Evolutionary conservation across 2,329 filamentous ascomycete genomes (phyloP), one percentile per base, ranked within the genome.

Genomic region (Elsinoe ampelina): DNA sequence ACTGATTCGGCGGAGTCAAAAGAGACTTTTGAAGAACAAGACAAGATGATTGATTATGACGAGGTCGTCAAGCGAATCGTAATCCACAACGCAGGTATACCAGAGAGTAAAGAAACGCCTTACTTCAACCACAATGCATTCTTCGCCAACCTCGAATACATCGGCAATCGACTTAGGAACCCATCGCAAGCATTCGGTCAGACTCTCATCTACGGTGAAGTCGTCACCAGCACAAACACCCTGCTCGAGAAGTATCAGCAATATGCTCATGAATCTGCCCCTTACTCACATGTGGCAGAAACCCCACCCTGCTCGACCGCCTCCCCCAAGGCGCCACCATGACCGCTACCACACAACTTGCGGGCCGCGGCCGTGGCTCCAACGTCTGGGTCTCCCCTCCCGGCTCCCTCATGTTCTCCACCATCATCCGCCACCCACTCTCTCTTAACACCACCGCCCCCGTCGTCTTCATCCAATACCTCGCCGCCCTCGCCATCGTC

Each of bases 331-430:
- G 93, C n/a, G 90, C 95, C 68, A 95, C 91, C 0, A 77, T 89
- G 10, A 86, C 87, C 0, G 92, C 93, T 1, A 93, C 90, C 0
- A 89, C 86, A 0, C 92, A 97, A 70, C 77, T 96, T 5, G 88
- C 91, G 0, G 93, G 86, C 6, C 84, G 93, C 36, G 93, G 93
- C 6, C 85, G 93, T 8, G 93, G 93, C 3, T 84, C 80, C 32
- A 98, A 98, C 64, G 88, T 96, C 59, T 98, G 93, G 93, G 83
- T 98, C 3, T 89, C 91, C 0, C 93, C 93, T 0, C 81, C 87
- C 0, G 93, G 93, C 0, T 83, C 83, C 35, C 78, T 97, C 5
- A 86, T 96, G 68, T 93, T 95, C 73, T 95, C 89, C 8, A 89
- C 86, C 0, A 83, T 95, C 38, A 82, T 98, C 62, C 87, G 89